A percentile compares a stretch with the other conserved stretches of the same genome.
These are phyloP conservation scores for Acer negundo DNA, from an alignment of 345 rosid genomes.

Conservation along the genomic window DNA sequence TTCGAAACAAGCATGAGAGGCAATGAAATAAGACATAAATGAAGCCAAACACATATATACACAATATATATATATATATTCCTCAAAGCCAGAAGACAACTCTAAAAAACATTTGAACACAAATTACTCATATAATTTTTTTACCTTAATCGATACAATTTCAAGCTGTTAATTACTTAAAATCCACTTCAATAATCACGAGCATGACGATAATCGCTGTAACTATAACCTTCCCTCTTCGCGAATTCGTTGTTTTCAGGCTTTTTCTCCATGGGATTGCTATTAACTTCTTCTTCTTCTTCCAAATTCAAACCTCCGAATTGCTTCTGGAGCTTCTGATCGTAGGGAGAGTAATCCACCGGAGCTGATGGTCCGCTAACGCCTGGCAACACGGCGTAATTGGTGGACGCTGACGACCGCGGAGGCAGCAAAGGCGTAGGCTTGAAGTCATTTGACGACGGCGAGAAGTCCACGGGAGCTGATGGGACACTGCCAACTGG, in stretches of 20 bases:
- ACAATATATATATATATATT: conserved; percentile 12
- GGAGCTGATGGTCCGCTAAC: conserved; percentile 59
- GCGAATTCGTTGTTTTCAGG: conserved; percentile 35
- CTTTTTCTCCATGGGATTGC: conserved; percentile 35
- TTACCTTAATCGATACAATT: background rate
- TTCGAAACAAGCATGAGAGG: background rate
- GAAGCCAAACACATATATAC: background rate
- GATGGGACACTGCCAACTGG: conserved; percentile 40
- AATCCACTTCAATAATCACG: conserved; percentile 34
- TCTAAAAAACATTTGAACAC: conserved; percentile 3
- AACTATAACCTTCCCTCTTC: conserved; percentile 37
- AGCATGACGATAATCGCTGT: conserved; percentile 43
- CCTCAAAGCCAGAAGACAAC: conserved; percentile 14
- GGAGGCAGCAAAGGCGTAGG: conserved; percentile 31
- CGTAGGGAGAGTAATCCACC: conserved; percentile 50
- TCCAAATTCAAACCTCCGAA: conserved; percentile 49
- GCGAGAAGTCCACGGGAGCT: conserved; percentile 48
- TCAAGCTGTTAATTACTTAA: conserved; percentile 8
- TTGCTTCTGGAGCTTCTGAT: conserved; percentile 41
- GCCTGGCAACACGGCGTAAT: conserved; percentile 33
- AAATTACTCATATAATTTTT: background rate
- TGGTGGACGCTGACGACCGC: conserved; percentile 34
- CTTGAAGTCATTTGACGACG: conserved; percentile 41
- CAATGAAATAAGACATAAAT: background rate
- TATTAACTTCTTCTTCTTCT: conserved; percentile 45